Conservation (phyloP, 805 yeast species). For the Ogataea parapolymorpha region DNA sequence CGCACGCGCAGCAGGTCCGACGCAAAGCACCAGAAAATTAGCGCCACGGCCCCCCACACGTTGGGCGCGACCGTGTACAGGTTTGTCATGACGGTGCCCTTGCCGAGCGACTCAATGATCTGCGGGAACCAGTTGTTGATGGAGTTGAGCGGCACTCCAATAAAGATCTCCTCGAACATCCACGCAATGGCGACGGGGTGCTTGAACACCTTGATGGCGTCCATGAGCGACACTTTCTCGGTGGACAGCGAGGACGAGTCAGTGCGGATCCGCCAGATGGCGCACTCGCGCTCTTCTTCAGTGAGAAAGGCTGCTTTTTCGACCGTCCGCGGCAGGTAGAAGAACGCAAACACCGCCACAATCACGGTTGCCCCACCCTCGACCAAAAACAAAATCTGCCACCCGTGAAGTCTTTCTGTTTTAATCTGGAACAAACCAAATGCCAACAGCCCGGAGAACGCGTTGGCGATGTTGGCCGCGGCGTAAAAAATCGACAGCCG, state of each 20-base stretch:
- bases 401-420: constrained; percentile 37
- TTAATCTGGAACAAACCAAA: constrained; percentile 39
- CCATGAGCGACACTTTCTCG: constrained; percentile 35
- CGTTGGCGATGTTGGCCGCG: constrained; percentile 33
- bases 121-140: constrained; percentile 50
- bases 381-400: constrained; percentile 46
- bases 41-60: constrained; percentile 43
- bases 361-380: constrained; percentile 42
- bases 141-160: constrained; percentile 48
- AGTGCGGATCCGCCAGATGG: constrained; percentile 37
- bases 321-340: constrained; percentile 38
- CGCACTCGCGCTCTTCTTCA: constrained; percentile 40
- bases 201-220: constrained; percentile 42
- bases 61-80: constrained; percentile 48
- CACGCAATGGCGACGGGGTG: constrained; percentile 45
- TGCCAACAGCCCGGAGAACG: constrained; percentile 38
- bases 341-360: constrained; percentile 33
- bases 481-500: constrained; percentile 37
- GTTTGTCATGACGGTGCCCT: constrained; percentile 39
- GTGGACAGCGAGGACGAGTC: constrained; percentile 43
- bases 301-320: constrained; percentile 36
- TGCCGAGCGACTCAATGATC: constrained; percentile 36
- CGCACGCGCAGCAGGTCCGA: constrained; percentile 41
- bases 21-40: constrained; percentile 36
- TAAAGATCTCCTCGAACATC: constrained; percentile 41